These are phyloP conservation scores for Capsicum baccatum DNA, from an alignment of 257 asterid genomes.

Conservation along the genomic window DNA sequence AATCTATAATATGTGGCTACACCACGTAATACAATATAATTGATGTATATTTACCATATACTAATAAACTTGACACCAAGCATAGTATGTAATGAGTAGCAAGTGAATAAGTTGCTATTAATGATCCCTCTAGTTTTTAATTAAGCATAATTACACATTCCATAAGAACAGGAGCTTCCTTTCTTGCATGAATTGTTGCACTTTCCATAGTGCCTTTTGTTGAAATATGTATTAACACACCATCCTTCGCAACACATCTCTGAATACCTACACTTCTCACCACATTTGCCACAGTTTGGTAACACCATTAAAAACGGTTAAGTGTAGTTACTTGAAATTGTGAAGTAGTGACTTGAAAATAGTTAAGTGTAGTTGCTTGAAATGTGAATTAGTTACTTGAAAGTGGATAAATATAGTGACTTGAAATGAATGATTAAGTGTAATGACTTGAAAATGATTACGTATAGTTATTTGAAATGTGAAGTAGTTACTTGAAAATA, in stretches of 20 bases:
- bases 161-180: conserved; percentile 39
- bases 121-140: too few species aligned
- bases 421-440: too few species aligned
- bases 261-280: conserved; percentile 33
- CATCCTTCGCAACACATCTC: conserved; percentile 43
- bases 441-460: too few species aligned
- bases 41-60: not conserved
- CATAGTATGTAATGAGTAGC: not conserved
- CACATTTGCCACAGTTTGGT: conserved; percentile 36
- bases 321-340: too few species aligned
- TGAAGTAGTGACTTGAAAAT: too few species aligned
- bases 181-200: conserved; percentile 41
- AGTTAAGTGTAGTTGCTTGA: too few species aligned
- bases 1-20: not conserved
- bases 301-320: too few species aligned
- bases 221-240: conserved; percentile 37
- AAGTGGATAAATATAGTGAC: too few species aligned
- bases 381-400: too few species aligned
- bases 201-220: conserved; percentile 45
- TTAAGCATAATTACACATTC: conserved; percentile 43
- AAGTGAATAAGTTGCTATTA: not conserved
- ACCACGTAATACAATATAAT: not conserved
- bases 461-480: too few species aligned
- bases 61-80: not conserved
- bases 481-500: too few species aligned